Evolutionary conservation across 331 rosid genomes (phyloP), one percentile per base, ranked within the genome.

Genomic region (Cydonia oblonga): DNA sequence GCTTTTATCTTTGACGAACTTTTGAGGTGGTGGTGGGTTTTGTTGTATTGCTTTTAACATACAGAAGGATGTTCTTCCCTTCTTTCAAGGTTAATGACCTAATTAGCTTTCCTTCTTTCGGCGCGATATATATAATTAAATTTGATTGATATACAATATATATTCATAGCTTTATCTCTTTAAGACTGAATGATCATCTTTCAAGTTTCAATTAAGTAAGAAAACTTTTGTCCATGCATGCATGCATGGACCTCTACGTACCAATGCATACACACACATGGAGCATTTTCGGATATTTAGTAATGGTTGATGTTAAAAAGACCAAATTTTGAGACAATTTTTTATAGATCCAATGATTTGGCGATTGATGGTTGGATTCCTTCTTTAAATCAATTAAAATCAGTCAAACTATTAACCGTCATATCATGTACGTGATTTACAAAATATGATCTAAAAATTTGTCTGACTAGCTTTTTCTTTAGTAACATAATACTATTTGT

Each of bases 101-200:
- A 29, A 20, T 61, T 66, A 52, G 72, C 81, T 75, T 81, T 81
- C 76, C 83, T 63, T 79, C 90, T 87, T 89, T 89, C 91, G 96
- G 96, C 91, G 92, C 87, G 78, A 65, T 57, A 38, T 33, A 33
- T 66, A 33, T n/a, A 26, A 25, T 56, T 16, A 38, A 44, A 56
- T 67, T 2, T 28, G 42, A 40, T 59, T 22, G 35, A n/a, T 14
- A 19, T 13, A 4, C 2, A 38, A 38, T 38, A 38, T 18, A 5
- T 29, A 42, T 15, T 13, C 46, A 7, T 58, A 9, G 61, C 23
- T 73, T 46, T 68, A 5, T 51, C 61, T 52, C 62, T 68, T 52
- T 40, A 68, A 8, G 70, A 26, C 35, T 22, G 26, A 52, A 52
- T 2, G 33, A 67, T 20, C 49, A 15, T 58, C 46, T 57, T 58